These are phyloP conservation scores for Penicillium tannophilum DNA, from an alignment of 495 filamentous ascomycete species.

Conservation along the genomic window DNA sequence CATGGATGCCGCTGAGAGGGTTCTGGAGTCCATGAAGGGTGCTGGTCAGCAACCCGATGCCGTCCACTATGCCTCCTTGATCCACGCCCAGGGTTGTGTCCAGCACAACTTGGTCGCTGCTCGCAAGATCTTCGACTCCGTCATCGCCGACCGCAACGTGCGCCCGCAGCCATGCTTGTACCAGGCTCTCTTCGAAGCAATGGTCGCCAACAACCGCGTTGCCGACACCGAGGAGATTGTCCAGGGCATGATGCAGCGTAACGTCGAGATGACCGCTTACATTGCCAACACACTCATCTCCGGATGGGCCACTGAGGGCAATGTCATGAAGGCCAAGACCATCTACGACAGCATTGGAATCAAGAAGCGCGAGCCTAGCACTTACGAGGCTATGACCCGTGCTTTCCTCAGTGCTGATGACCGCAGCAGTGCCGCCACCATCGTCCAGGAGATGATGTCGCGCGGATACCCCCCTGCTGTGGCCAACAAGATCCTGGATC, in stretches of 20 bases:
- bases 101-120: slow-evolving; percentile 87
- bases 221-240: slow-evolving; percentile 73
- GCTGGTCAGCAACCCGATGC: slow-evolving; percentile 79
- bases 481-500: slow-evolving; percentile 84
- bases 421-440: slow-evolving; percentile 66
- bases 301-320: slow-evolving; percentile 86
- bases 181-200: slow-evolving; percentile 92
- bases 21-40: slow-evolving; percentile 76
- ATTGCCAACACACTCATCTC: slow-evolving; percentile 99
- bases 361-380: slow-evolving; percentile 87
- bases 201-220: slow-evolving; percentile 92
- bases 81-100: slow-evolving; percentile 95
- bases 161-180: slow-evolving; percentile 82
- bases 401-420: slow-evolving; percentile 86
- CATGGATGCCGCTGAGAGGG: slow-evolving; percentile 83
- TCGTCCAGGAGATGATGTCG: slow-evolving; percentile 88
- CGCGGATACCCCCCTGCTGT: slow-evolving; percentile 91
- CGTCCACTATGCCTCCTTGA: slow-evolving; percentile 91
- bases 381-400: slow-evolving; percentile 98
- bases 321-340: slow-evolving; percentile 73
- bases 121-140: slow-evolving; percentile 75
- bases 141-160: slow-evolving; percentile 65
- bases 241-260: slow-evolving; percentile 65
- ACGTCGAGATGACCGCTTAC: slow-evolving; percentile 90
- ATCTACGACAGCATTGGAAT: slow-evolving; percentile 76